These are phyloP conservation scores for Polyrhizophydium stewartii DNA, from an alignment of 371 early-diverging fungal genomes.

Conservation along the genomic window DNA sequence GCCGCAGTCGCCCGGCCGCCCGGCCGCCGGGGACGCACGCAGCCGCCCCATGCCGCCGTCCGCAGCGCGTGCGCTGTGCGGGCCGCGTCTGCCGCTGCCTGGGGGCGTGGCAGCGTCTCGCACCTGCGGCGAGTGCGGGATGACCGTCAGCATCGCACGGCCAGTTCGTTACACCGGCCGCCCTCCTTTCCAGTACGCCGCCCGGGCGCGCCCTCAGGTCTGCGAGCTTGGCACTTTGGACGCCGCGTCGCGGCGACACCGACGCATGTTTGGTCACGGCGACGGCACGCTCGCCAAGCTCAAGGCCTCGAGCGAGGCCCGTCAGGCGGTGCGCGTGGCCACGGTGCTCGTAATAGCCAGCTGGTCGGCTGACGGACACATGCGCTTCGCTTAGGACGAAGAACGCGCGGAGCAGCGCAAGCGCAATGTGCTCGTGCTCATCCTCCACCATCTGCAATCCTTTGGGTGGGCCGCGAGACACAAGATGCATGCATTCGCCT, in stretches of 20 bases:
- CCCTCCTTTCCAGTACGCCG: neutral
- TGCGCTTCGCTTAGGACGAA: slow-evolving; percentile 20
- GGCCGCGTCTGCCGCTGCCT: too few species aligned
- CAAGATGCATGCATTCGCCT: too few species aligned
- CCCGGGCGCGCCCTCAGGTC: too few species aligned
- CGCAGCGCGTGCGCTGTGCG: too few species aligned
- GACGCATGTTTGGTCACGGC: too few species aligned
- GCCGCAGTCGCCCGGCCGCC: too few species aligned
- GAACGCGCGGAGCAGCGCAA: slow-evolving; percentile 29
- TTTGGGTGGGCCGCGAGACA: too few species aligned
- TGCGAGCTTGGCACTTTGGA: too few species aligned
- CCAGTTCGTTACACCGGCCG: neutral
- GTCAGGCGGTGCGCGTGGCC: slow-evolving; percentile 9
- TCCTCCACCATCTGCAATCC: slow-evolving; percentile 34
- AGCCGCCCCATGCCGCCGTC: too few species aligned
- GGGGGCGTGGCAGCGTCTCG: too few species aligned
- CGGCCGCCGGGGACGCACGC: too few species aligned
- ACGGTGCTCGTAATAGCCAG: neutral
- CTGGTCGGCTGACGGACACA: neutral
- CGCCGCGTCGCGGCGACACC: too few species aligned
- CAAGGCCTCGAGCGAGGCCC: slow-evolving; percentile 20
- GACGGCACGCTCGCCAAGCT: slow-evolving; percentile 7
- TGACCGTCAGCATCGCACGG: slow-evolving; percentile 1
- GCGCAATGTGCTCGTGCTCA: slow-evolving; percentile 32
- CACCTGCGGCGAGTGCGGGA: neutral